Percentiles rank a stretch among this genome's conserved stretches.
Conservation (phyloP, 2,329 filamentous ascomycete species). For the Fusarium nisikadoi region DNA sequence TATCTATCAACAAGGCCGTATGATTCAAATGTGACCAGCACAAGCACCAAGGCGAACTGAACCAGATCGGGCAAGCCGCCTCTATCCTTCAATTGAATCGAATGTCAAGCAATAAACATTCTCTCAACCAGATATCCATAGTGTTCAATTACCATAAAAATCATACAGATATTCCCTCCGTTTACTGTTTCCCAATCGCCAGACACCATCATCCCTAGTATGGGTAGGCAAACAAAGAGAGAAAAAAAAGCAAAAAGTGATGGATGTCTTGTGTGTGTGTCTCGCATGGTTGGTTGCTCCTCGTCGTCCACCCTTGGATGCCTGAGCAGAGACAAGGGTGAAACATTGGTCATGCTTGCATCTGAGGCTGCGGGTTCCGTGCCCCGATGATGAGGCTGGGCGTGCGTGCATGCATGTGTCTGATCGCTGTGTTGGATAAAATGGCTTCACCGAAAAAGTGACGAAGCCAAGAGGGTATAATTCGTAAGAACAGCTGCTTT, state of each 20-base stretch:
- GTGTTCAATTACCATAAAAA: constrained; percentile 16
- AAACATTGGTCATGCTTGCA: constrained; percentile 24
- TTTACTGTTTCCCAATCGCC: constrained; percentile 36
- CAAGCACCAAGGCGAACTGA: constrained; percentile 16
- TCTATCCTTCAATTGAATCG: constrained; percentile 17
- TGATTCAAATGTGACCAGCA: constrained; percentile 39
- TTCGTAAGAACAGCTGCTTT: constrained; percentile 27
- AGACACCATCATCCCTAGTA: constrained; percentile 37
- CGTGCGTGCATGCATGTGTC: constrained; percentile 1
- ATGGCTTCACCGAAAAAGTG: constrained; percentile 10
- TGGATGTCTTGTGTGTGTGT: background rate
- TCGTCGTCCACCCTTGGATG: background rate
- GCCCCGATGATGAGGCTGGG: constrained; percentile 17
- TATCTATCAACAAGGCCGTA: constrained; percentile 32
- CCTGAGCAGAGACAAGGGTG: constrained; percentile 14
- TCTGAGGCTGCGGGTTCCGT: constrained; percentile 36
- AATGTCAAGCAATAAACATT: constrained; percentile 7
- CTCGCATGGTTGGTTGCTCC: constrained; percentile 7
- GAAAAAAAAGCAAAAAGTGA: constrained; percentile 6
- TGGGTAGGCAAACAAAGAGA: constrained; percentile 17
- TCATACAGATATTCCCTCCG: constrained; percentile 25
- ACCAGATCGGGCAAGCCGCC: constrained; percentile 1
- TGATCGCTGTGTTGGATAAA: constrained; percentile 4
- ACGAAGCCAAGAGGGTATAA: constrained; percentile 39
- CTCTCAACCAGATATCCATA: constrained; percentile 10